Evolutionary conservation across 495 filamentous ascomycete species (phyloP).

Genomic region (Durotheca rogersii): DNA sequence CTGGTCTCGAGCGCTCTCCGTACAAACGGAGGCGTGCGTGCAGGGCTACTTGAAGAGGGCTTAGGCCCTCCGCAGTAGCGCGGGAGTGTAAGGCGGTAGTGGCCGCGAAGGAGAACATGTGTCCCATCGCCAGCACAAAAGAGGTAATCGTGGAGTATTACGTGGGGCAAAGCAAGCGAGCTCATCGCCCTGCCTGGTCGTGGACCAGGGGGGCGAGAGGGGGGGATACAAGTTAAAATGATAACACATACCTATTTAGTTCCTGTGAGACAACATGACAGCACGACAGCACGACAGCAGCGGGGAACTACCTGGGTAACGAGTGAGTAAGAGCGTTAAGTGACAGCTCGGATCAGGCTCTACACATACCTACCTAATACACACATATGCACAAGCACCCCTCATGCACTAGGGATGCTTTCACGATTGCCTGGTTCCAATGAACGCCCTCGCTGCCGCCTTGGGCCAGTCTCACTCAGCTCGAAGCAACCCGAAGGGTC

Average conservation of each 20-base stretch:
- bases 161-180: neutral
- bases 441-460: neutral
- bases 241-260: neutral
- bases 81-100: neutral
- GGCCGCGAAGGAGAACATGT: neutral
- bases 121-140: neutral
- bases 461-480: neutral
- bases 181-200: neutral
- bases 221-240: neutral
- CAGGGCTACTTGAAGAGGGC: constrained; percentile 2
- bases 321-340: too few relatives aligned
- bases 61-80: neutral
- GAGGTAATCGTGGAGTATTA: neutral
- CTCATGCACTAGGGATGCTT: neutral
- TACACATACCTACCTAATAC: neutral
- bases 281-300: neutral
- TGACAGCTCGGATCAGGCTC: neutral
- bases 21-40: constrained; percentile 3
- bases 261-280: neutral
- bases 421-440: neutral
- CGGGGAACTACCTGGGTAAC: too few relatives aligned
- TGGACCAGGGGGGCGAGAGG: neutral
- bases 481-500: neutral
- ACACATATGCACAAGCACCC: neutral
- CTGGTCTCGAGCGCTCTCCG: neutral